Conservation (phyloP, 2,329 filamentous ascomycete genomes). For the Trichoderma aggressivum region DNA sequence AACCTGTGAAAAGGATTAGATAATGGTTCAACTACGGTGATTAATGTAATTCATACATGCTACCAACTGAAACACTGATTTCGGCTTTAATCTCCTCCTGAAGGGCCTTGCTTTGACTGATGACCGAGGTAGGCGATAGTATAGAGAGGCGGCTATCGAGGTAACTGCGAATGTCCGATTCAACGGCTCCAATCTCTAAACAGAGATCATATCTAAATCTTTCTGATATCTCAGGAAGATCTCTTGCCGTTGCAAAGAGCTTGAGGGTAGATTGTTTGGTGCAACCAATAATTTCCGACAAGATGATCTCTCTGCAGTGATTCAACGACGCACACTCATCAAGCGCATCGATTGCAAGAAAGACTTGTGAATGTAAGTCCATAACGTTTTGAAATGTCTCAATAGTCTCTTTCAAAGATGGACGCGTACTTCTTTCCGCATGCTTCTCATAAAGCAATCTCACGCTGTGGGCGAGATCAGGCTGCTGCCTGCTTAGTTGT, state of each 20-base stretch:
- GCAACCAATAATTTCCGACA: background rate
- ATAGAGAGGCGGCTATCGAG: too few species aligned
- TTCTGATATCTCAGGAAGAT: background rate
- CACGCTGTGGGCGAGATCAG: too few species aligned
- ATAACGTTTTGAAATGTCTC: too few species aligned
- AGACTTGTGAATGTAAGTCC: background rate
- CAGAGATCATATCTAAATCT: background rate
- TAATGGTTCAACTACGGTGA: too few species aligned
- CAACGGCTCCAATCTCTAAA: background rate
- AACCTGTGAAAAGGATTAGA: too few species aligned
- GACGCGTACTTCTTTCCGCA: background rate
- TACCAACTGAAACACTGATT: too few species aligned
- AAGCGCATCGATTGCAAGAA: background rate
- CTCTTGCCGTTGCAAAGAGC: background rate
- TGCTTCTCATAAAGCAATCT: background rate
- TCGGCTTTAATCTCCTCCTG: too few species aligned
- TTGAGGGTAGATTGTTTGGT: background rate
- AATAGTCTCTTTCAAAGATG: background rate
- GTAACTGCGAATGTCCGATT: background rate
- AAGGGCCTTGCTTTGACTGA: too few species aligned
- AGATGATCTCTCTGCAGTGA: background rate
- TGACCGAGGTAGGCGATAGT: too few species aligned
- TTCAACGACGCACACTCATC: background rate
- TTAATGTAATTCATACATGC: too few species aligned
- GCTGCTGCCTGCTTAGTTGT: too few species aligned